Evolutionary conservation across 2,329 filamentous ascomycete genomes (phyloP), one percentile per base, ranked within the genome.

Genomic region (Colletotrichum sp.): DNA sequence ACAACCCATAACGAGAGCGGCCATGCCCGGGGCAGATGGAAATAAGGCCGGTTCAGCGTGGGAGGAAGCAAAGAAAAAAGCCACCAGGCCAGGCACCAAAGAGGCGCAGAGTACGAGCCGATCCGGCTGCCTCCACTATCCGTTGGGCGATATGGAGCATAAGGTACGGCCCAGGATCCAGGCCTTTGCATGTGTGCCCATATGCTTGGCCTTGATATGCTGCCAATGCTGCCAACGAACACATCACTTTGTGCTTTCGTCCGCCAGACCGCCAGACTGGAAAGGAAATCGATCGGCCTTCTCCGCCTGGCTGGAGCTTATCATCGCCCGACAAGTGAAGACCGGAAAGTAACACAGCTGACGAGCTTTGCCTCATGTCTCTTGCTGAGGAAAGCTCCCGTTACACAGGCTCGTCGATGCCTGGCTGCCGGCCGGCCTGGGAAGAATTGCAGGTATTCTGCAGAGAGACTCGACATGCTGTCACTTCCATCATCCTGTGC

Each of bases 391-490:
- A 8, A 52, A 12, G 34, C 12, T 26, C 9, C n/a, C 57, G 74
- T 76, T 60, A 68, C 74, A 74, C 74, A 65, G 64, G n/a, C 16
- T 59, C n/a, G 32, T 62, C 48, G 34, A 64, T 68, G 59, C 70
- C 70, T 65, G 36, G n/a, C 59, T 62, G 59, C 30, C 44, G 18
- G 69, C 36, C 69, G 32, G 63, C 30, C 60, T 28, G 36, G 52
- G 32, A 48, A 59, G 12, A 26, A 64, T 15, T 32, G 24, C 73
- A 48, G 30, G 55, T 64, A 4, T 67, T 68, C 70, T 72, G 68
- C 73, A 72, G 64, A 72, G 55, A 36, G 70, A 74, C 74, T 76
- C 48, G 74, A 69, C 48, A 68, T 72, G 74, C 71, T 74, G 74
- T 65, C 64, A 44, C 34, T 74, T 67, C 68, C 34, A 36, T 68